These are phyloP conservation scores for Rhizophagus prolifer DNA, from an alignment of 192 early-diverging fungal genomes.

Conservation along the genomic window DNA sequence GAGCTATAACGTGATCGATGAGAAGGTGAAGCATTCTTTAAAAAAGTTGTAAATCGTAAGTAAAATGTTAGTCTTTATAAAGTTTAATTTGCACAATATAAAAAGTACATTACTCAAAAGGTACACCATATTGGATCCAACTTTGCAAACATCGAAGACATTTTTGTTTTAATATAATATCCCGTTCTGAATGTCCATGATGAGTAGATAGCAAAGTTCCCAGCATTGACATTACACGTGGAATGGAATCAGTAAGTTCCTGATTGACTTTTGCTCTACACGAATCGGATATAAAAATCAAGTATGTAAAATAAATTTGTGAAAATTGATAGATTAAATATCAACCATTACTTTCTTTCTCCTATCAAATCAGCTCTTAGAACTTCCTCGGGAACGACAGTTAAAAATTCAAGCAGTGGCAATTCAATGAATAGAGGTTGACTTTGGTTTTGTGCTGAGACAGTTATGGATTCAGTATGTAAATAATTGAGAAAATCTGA, in stretches of 20 bases:
- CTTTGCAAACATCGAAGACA: slow-evolving; percentile 50
- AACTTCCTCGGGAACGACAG: slow-evolving; percentile 56
- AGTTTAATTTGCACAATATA: neutral
- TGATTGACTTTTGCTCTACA: slow-evolving; percentile 30
- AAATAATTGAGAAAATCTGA: slow-evolving; percentile 41
- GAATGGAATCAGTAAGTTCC: slow-evolving; percentile 32
- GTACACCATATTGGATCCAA: slow-evolving; percentile 57
- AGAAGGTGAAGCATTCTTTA: slow-evolving; percentile 44
- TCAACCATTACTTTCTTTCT: slow-evolving; percentile 38
- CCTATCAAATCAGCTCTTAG: slow-evolving; percentile 48
- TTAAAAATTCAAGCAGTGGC: slow-evolving; percentile 52
- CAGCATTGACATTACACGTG: slow-evolving; percentile 32
- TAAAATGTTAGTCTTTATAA: neutral
- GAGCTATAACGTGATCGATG: slow-evolving; percentile 41
- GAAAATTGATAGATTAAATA: neutral
- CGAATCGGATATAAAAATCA: neutral
- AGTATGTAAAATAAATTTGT: neutral
- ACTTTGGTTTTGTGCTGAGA: slow-evolving; percentile 3
- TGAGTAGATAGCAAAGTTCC: slow-evolving; percentile 33
- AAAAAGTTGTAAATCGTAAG: neutral
- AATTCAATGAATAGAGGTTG: slow-evolving; percentile 32
- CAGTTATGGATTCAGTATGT: slow-evolving; percentile 29
- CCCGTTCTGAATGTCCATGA: slow-evolving; percentile 19
- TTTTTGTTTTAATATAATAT: slow-evolving; percentile 44
- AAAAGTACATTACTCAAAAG: slow-evolving; percentile 46